Evolutionary conservation across 495 filamentous ascomycete genomes (phyloP).

Genomic region (Penicillium pulvis): DNA sequence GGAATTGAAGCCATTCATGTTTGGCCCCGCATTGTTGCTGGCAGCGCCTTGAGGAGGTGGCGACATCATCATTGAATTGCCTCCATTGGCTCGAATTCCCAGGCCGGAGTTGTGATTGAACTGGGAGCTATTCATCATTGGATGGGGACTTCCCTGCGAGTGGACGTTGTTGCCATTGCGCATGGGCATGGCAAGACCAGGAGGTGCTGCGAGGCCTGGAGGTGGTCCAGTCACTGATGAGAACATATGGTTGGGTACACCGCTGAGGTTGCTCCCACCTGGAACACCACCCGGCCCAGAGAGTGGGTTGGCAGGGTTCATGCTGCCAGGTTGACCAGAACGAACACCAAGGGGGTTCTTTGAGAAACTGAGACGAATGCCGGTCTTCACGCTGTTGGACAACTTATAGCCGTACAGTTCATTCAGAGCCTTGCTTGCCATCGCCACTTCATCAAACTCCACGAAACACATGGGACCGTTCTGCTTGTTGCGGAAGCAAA

Average conservation of each 20-base stretch:
- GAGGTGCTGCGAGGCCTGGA: constrained; percentile 69
- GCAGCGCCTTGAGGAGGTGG: constrained; percentile 41
- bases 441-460: constrained; percentile 94
- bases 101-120: constrained; percentile 49
- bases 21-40: constrained; percentile 39
- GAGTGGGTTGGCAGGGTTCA: constrained; percentile 52
- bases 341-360: constrained; percentile 97
- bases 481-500: constrained; percentile 97
- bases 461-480: constrained; percentile 99
- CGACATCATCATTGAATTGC: constrained; percentile 48
- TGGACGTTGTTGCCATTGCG: constrained; percentile 42
- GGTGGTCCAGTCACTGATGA: constrained; percentile 74
- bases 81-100: constrained; percentile 45
- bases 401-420: constrained; percentile 88
- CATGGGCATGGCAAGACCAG: constrained; percentile 57
- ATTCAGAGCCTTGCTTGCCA: constrained; percentile 89
- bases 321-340: constrained; percentile 64
- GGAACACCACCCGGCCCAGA: constrained; percentile 50
- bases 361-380: constrained; percentile 96
- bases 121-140: constrained; percentile 36
- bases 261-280: constrained; percentile 53
- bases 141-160: constrained; percentile 33
- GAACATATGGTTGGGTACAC: constrained; percentile 63
- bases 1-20: constrained; percentile 47
- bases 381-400: constrained; percentile 92